Evolutionary conservation across 169 alveolate genomes (phyloP), one percentile per base, ranked within the genome.

Genomic region (Plasmodium inui): DNA sequence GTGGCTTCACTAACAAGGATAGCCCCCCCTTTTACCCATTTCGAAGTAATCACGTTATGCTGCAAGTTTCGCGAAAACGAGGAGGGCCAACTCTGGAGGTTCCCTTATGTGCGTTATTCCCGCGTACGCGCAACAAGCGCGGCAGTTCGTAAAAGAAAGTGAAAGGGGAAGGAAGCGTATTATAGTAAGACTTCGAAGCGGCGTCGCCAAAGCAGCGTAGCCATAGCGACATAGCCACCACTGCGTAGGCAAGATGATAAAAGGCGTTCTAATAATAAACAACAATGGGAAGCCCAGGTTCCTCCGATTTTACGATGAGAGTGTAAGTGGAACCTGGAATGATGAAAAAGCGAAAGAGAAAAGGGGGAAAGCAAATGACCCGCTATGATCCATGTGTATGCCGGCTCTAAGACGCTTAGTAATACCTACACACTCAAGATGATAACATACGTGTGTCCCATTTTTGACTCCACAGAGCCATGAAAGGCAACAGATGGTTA

Each of bases 231-330:
- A 12, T 14, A 3, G 61, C 9, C 22, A 50, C 12, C 12, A 26
- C 22, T 50, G 26, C 61, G 22, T 17, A 50, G 61, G 61, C 17
- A 86, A 78, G 12, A 97, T 97, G 98, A 97, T 97, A 12, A 96
- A 94, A 76, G 97, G 96, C 26, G 96, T 97, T 41, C 50, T 97
- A 37, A 95, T 97, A 83, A 94, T 97, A 73, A 97, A 97, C 93
- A 96, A 90, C 41, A 93, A 93, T 79, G 99, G 99, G 55, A 97
- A 96, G 74, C 97, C 98, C 7, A 53, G 99, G 67, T 93, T 98
- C n/a, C 92, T 94, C 78, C 96, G 98, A 32, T 96, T 97, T 94
- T 98, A 97, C 86, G 97, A 94, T 30, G 98, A 96, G 44, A 94
- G 95, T 46, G 95, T 95, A 22, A 44, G 92, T 73, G 41, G 55